These are phyloP conservation scores for Penicillium subrubescens DNA, from an alignment of 495 filamentous ascomycete genomes.

Conservation along the genomic window DNA sequence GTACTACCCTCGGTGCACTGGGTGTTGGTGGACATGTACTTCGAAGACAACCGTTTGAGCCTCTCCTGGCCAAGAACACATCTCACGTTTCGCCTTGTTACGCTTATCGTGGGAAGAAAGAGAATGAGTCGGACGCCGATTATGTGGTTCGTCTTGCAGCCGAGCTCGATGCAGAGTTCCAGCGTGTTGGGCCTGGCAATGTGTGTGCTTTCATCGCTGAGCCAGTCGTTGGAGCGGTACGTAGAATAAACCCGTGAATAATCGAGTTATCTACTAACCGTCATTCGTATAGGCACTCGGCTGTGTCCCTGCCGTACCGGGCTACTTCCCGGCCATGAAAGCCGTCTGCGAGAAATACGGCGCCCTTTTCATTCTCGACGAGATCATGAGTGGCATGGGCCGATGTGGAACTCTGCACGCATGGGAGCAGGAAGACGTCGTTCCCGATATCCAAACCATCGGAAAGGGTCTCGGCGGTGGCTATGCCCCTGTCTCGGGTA, in stretches of 20 bases:
- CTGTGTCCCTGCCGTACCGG: conserved; percentile 62
- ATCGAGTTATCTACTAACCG: no score
- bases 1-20: conserved; percentile 69
- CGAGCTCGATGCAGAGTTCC: conserved; percentile 77
- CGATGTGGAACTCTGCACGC: conserved; percentile 67
- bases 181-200: conserved; percentile 66
- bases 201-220: conserved; percentile 81
- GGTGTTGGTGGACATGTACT: conserved; percentile 63
- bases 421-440: conserved; percentile 64
- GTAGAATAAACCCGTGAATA: no score
- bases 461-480: conserved; percentile 71
- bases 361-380: conserved; percentile 71
- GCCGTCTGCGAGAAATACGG: conserved; percentile 65
- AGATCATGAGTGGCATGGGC: conserved; percentile 82
- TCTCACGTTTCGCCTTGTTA: conserved; percentile 72
- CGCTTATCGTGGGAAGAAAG: conserved; percentile 58
- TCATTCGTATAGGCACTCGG: conserved; percentile 48
- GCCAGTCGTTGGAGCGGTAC: conserved; percentile 64
- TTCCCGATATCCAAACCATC: conserved; percentile 70
- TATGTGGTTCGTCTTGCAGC: conserved; percentile 61
- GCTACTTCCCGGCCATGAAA: conserved; percentile 66
- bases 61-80: conserved; percentile 61
- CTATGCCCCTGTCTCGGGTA: conserved; percentile 62
- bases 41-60: conserved; percentile 66
- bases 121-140: conserved; percentile 46